These are phyloP conservation scores for Termitomyces sp. DNA, from an alignment of 1,284 basidiomycete species.

Conservation along the genomic window DNA sequence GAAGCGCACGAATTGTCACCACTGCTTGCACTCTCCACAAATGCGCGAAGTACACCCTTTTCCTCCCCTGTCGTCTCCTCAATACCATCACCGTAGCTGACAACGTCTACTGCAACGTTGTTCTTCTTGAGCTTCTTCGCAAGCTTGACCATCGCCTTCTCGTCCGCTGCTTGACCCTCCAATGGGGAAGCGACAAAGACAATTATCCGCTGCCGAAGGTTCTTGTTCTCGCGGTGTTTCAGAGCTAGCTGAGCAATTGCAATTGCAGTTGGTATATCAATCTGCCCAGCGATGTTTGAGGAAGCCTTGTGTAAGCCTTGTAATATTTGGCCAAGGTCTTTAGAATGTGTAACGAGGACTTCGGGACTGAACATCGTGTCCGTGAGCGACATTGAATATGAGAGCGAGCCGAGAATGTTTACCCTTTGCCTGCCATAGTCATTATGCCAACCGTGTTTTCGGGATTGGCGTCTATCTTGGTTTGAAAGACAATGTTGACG, in stretches of 20 bases:
- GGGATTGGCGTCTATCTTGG: conserved; percentile 93
- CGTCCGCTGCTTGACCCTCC: conserved; percentile 59
- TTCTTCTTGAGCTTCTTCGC: conserved; percentile 99
- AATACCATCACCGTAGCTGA: conserved; percentile 75
- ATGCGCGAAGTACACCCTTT: conserved; percentile 61
- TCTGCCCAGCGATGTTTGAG: conserved; percentile 69
- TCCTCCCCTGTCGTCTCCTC: conserved; percentile 57
- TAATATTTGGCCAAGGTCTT: conserved; percentile 91
- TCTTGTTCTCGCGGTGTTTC: conserved; percentile 99
- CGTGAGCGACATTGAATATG: background rate
- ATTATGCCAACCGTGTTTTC: conserved; percentile 97
- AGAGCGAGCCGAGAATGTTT: conserved; percentile 25
- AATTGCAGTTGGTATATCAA: conserved; percentile 86
- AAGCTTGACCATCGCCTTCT: conserved; percentile 77
- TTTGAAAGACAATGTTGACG: conserved; percentile 85
- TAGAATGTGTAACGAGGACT: conserved; percentile 93
- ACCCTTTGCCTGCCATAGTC: conserved; percentile 97
- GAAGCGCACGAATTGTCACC: conserved; percentile 77
- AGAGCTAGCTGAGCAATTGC: conserved; percentile 93
- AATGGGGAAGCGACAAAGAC: conserved; percentile 91
- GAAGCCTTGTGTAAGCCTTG: conserved; percentile 71
- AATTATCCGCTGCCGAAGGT: conserved; percentile 90
- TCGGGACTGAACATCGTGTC: conserved; percentile 62
- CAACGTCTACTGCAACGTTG: conserved; percentile 92
- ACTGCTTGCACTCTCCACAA: conserved; percentile 75